A percentile compares a stretch with the other conserved stretches of the same genome.
Evolutionary conservation across 768 basidiomycete genomes (phyloP).

Genomic region (Boletales sp.): DNA sequence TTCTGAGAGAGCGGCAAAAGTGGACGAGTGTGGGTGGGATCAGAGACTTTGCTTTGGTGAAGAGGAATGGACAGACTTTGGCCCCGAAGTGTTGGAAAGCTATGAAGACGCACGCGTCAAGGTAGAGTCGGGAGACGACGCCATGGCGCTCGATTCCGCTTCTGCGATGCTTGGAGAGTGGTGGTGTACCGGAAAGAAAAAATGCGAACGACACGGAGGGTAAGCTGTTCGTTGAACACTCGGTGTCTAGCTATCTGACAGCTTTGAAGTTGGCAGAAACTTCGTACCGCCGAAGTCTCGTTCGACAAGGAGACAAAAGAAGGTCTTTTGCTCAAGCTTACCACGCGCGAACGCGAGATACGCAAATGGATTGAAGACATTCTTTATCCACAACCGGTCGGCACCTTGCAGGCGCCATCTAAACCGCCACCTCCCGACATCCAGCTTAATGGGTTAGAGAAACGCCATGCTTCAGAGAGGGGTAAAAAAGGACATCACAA

Average conservation of each 20-base stretch:
- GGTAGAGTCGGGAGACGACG: slow-evolving; percentile 30
- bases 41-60: slow-evolving; percentile 81
- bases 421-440: slow-evolving; percentile 35
- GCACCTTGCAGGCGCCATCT: slow-evolving; percentile 30
- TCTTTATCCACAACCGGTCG: slow-evolving; percentile 45
- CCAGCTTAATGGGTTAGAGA: slow-evolving; percentile 46
- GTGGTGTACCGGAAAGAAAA: slow-evolving; percentile 77
- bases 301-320: slow-evolving; percentile 78
- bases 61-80: slow-evolving; percentile 71
- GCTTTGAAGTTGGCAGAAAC: slow-evolving; percentile 66
- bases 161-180: slow-evolving; percentile 45
- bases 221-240: slow-evolving; percentile 29
- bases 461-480: slow-evolving; percentile 49
- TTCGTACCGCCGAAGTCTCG: slow-evolving; percentile 66
- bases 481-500: slow-evolving; percentile 47
- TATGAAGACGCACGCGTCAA: slow-evolving; percentile 52
- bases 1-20: slow-evolving; percentile 56
- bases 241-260: slow-evolving; percentile 3
- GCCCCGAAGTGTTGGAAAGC: slow-evolving; percentile 61
- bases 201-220: slow-evolving; percentile 79
- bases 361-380: slow-evolving; percentile 76
- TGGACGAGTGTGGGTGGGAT: slow-evolving; percentile 85
- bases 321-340: slow-evolving; percentile 60
- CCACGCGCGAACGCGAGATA: slow-evolving; percentile 72
- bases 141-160: slow-evolving; percentile 35